phyloP scores from a whole-genome alignment of 495 filamentous ascomycete species.

The Podospora pseudocomata region DNA sequence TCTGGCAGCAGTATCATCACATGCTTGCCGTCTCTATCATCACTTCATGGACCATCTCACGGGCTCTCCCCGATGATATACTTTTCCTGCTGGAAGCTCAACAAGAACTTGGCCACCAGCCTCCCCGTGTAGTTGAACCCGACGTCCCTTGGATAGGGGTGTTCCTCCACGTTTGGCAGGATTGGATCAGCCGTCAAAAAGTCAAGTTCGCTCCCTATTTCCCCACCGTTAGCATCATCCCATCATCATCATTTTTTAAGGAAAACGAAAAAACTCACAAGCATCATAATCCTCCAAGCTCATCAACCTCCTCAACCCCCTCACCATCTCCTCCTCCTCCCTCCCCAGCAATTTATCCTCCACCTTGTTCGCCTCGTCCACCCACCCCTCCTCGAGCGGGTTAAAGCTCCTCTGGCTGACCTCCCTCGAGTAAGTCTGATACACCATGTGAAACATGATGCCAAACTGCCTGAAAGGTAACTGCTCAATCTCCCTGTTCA shows the following conservation, averaged over 20 bases:
- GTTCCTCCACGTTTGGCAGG: conserved; percentile 40
- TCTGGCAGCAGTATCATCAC: not conserved
- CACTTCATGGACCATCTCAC: not conserved
- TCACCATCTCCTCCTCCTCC: conserved; percentile 40
- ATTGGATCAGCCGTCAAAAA: conserved; percentile 45
- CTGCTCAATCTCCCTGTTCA: conserved; percentile 47
- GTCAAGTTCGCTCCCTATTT: conserved; percentile 46
- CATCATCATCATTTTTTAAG: no score
- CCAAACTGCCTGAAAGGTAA: conserved; percentile 51
- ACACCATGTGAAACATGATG: conserved; percentile 53
- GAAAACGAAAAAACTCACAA: conserved; percentile 32
- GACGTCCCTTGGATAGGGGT: conserved; percentile 43
- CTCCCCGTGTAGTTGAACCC: conserved; percentile 48
- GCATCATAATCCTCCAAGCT: conserved; percentile 29
- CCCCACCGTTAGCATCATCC: conserved; percentile 5
- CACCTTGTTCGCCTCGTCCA: conserved; percentile 32
- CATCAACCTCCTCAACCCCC: conserved; percentile 38
- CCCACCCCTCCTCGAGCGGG: conserved; percentile 38
- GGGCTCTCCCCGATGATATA: conserved; percentile 25
- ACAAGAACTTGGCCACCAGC: conserved; percentile 47
- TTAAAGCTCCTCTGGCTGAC: conserved; percentile 43
- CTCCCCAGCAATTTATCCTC: conserved; percentile 26
- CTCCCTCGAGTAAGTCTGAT: conserved; percentile 47
- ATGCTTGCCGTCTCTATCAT: not conserved
- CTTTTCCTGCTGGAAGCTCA: conserved; percentile 46